A percentile compares a stretch with the other conserved stretches of the same genome.
Evolutionary conservation across 176 grass and related monocot genomes (phyloP).

Genomic region (Triticum monococcum): DNA sequence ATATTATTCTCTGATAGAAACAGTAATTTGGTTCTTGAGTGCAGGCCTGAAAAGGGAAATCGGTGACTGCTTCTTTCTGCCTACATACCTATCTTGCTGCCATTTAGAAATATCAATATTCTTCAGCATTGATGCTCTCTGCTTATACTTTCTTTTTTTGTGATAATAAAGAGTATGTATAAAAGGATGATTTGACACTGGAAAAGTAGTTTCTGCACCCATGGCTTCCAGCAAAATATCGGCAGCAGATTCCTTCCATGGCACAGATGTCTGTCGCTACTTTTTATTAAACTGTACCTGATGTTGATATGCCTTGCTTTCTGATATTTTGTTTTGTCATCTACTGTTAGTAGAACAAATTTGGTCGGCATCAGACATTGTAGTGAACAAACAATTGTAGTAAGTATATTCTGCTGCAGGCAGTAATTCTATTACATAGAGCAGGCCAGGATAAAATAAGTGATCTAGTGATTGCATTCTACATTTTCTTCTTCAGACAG

Average conservation of each 20-base stretch:
- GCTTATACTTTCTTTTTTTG: not conserved
- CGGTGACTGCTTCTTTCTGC: not conserved
- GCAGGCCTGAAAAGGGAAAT: not conserved
- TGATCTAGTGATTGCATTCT: not conserved
- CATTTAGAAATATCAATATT: not conserved
- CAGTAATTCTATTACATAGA: not conserved
- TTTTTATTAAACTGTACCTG: not conserved
- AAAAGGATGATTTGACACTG: not conserved
- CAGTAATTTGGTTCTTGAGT: not conserved
- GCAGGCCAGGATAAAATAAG: not conserved
- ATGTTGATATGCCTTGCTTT: not conserved
- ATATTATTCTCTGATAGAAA: not conserved
- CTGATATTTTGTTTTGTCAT: not conserved
- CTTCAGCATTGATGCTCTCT: not conserved
- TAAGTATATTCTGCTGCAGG: not conserved
- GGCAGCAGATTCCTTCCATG: not conserved
- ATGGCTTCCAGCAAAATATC: too few relatives aligned
- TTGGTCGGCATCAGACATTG: not conserved
- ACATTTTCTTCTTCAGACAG: too few relatives aligned
- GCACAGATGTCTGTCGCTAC: not conserved
- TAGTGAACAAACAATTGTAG: not conserved
- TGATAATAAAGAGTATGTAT: not conserved
- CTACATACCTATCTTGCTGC: not conserved
- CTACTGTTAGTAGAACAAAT: not conserved
- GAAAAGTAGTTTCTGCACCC: not conserved